Evolutionary conservation across 2,329 filamentous ascomycete species (phyloP), one percentile per base, ranked within the genome.

Genomic region (Parastagonospora nodorum): DNA sequence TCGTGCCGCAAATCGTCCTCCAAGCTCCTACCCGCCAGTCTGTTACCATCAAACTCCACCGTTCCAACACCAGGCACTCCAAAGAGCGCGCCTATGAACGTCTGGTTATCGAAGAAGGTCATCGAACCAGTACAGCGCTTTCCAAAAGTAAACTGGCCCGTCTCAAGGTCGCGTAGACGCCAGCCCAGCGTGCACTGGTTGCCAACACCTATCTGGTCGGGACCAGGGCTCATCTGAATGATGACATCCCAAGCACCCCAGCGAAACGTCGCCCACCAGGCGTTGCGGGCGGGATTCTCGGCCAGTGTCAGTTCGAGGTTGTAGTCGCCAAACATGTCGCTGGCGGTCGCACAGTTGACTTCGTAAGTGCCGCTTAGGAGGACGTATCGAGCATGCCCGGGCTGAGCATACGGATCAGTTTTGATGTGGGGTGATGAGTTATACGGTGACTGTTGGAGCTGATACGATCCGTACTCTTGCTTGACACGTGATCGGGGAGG

Each of bases 181-280:
- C 71, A 74, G 7, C 63, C 64, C 2, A 67, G 44, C 4, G 53
- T 36, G 31, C 44, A 52, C 2, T 50, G 30, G 15, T 50, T 33
- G 2, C 49, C 52, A 4, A 57, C 10, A 2, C 40, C 41, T 1
- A 39, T 16, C 29, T 66, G 63, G 0, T 41, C 52, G 19, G 55
- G 63, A 5, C 46, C 57, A 10, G 54, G 58, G 27, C 60, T 51
- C 47, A 82, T 68, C 30, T 69, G 68, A n/a, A 82, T 61, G 2
- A 82, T 61, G 1, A 79, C 78, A 33, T 67, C 50, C 32, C 78
- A 68, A 7, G 75, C 47, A 0, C 75, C 76, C 4, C 80, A 67
- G 37, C 77, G 68, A 54, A 82, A 82, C 1, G 55, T 62, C 0
- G 76, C 79, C 80, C 80, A 83, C 7, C 82, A 72, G 5, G 61